These are phyloP conservation scores for Hypholoma fasciculare DNA, from an alignment of 768 basidiomycete species.

Conservation along the genomic window DNA sequence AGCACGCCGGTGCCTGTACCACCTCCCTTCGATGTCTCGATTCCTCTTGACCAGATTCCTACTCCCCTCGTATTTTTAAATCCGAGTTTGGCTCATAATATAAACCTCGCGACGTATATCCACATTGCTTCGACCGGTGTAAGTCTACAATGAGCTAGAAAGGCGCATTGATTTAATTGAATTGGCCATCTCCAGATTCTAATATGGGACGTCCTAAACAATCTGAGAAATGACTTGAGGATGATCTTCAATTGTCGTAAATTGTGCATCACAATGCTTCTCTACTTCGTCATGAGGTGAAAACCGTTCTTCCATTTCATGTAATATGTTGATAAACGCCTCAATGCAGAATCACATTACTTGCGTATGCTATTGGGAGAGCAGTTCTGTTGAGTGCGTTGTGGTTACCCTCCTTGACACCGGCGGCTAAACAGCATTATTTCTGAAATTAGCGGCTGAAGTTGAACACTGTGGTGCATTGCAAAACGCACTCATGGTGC, in stretches of 20 bases:
- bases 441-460: conserved; percentile 1
- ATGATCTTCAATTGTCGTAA: background rate
- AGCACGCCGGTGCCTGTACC: background rate
- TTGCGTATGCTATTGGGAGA: background rate
- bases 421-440: background rate
- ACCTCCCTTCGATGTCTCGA: background rate
- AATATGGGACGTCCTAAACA: conserved; percentile 8
- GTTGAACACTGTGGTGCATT: background rate
- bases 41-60: conserved; percentile 7
- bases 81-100: background rate
- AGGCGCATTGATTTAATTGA: background rate
- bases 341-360: background rate
- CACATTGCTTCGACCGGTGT: conserved; percentile 7
- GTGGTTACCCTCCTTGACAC: background rate
- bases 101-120: conserved; percentile 3
- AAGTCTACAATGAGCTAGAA: background rate
- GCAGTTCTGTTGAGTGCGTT: conserved; percentile 5
- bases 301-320: background rate
- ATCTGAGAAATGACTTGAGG: conserved; percentile 5
- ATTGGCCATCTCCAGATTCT: background rate
- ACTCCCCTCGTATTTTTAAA: conserved; percentile 2
- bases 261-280: conserved; percentile 1
- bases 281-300: conserved; percentile 8
- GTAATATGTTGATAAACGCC: background rate
- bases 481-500: background rate